Conservation (phyloP, 768 basidiomycete genomes). For the Rhodotorula toruloides region DNA sequence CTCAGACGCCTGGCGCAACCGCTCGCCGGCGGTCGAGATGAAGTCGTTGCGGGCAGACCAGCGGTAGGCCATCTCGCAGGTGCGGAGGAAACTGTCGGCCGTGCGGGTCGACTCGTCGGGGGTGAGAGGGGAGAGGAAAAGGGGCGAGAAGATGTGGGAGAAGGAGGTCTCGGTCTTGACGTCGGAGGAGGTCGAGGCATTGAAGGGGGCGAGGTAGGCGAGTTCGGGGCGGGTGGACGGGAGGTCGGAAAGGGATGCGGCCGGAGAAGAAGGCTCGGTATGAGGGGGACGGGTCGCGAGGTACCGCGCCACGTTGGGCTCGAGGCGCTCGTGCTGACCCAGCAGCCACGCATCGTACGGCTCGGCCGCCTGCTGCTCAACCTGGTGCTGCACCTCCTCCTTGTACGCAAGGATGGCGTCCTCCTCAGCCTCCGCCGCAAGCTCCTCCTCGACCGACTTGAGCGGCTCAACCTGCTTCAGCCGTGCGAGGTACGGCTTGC, state of each 20-base stretch:
- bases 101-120: constrained; percentile 19
- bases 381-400: constrained; percentile 26
- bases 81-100: constrained; percentile 33
- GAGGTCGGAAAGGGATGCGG: constrained; percentile 1
- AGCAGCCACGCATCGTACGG: constrained; percentile 39
- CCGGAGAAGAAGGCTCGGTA: constrained; percentile 2
- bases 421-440: constrained; percentile 25
- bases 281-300: constrained; percentile 31
- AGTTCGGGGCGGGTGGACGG: constrained; percentile 14
- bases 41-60: constrained; percentile 22
- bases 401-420: constrained; percentile 18
- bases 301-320: constrained; percentile 27
- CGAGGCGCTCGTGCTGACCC: constrained; percentile 22
- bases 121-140: constrained; percentile 31
- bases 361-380: constrained; percentile 21
- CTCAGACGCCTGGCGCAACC: constrained; percentile 18
- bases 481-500: constrained; percentile 25
- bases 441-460: constrained; percentile 25
- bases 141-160: constrained; percentile 3
- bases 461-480: constrained; percentile 1
- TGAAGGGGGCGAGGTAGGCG: constrained; percentile 9
- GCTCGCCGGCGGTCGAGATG: constrained; percentile 5
- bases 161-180: not conserved
- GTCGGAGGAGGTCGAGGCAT: not conserved
- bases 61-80: constrained; percentile 17